A percentile compares a stretch with the other conserved stretches of the same genome.
Evolutionary conservation across 495 filamentous ascomycete species (phyloP).

Genomic region (Hypoxylon lienhwacheense): DNA sequence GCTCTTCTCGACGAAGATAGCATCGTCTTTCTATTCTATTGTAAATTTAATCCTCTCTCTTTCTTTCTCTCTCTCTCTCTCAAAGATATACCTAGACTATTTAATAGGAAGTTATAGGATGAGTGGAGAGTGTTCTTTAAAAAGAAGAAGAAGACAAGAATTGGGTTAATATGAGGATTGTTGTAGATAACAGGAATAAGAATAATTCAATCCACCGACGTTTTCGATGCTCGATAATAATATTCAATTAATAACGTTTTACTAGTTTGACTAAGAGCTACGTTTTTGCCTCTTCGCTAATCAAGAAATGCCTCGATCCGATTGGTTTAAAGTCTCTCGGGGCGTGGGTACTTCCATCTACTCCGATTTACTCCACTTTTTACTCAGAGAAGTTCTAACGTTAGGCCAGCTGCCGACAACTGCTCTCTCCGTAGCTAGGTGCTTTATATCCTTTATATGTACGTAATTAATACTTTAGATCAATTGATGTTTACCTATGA

Average conservation of each 20-base stretch:
- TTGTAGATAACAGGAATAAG: not conserved
- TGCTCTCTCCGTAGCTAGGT: not conserved
- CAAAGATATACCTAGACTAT: slow-evolving; percentile 5
- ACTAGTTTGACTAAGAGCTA: slow-evolving; percentile 19
- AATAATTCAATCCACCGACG: slow-evolving; percentile 34
- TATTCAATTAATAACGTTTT: slow-evolving; percentile 34
- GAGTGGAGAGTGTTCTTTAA: slow-evolving; percentile 37
- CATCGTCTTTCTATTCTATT: slow-evolving; percentile 50
- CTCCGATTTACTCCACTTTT: slow-evolving; percentile 2
- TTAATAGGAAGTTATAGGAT: slow-evolving; percentile 2
- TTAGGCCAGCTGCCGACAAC: slow-evolving; percentile 3
- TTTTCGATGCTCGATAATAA: too few relatives aligned
- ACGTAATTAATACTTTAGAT: too few relatives aligned
- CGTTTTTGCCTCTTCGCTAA: slow-evolving; percentile 40
- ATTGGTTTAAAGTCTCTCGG: slow-evolving; percentile 20
- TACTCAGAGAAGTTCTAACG: slow-evolving; percentile 4
- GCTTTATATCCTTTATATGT: not conserved
- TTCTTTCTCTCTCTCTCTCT: too few relatives aligned
- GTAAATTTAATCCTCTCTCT: too few relatives aligned
- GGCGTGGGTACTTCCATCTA: slow-evolving; percentile 4
- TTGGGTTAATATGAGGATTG: not conserved
- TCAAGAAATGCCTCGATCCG: slow-evolving; percentile 33
- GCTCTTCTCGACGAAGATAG: slow-evolving; percentile 64
- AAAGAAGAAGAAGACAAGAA: too few relatives aligned
- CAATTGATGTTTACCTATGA: too few relatives aligned